Evolutionary conservation across 2,329 filamentous ascomycete species (phyloP).

Genomic region (Penicillium occitanis): DNA sequence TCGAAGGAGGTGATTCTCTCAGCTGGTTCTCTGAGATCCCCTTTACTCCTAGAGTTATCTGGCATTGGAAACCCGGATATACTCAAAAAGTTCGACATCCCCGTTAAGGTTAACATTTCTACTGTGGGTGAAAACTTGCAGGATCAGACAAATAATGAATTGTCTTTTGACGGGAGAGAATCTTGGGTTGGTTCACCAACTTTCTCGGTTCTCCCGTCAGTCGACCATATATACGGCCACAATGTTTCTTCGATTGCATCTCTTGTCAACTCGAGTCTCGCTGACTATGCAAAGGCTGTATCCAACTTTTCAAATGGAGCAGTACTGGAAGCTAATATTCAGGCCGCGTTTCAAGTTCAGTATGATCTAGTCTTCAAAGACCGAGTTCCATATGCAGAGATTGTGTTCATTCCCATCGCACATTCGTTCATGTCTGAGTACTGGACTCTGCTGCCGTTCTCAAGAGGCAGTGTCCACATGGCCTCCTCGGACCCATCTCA

Average conservation of each 20-base stretch:
- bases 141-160: slow-evolving; percentile 40
- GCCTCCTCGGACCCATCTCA: slow-evolving; percentile 28
- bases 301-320: slow-evolving; percentile 25
- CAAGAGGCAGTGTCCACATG: slow-evolving; percentile 34
- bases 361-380: slow-evolving; percentile 32
- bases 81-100: slow-evolving; percentile 29
- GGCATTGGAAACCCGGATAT: slow-evolving; percentile 53
- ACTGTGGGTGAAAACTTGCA: slow-evolving; percentile 53
- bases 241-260: slow-evolving; percentile 23
- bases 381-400: slow-evolving; percentile 31
- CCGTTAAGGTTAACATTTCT: slow-evolving; percentile 31
- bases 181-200: slow-evolving; percentile 7
- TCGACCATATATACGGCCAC: slow-evolving; percentile 28
- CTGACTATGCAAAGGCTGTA: slow-evolving; percentile 26
- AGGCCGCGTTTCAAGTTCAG: slow-evolving; percentile 30
- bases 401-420: slow-evolving; percentile 26
- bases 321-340: slow-evolving; percentile 25
- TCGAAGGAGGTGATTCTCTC: slow-evolving; percentile 58
- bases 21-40: slow-evolving; percentile 59
- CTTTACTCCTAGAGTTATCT: slow-evolving; percentile 59
- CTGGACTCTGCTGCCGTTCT: slow-evolving; percentile 34
- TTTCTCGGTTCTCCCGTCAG: slow-evolving; percentile 2
- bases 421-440: slow-evolving; percentile 27
- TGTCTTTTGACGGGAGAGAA: slow-evolving; percentile 2
- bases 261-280: slow-evolving; percentile 24